phyloP scores from a whole-genome alignment of 495 filamentous ascomycete species.

The Daldinia concentrica region DNA sequence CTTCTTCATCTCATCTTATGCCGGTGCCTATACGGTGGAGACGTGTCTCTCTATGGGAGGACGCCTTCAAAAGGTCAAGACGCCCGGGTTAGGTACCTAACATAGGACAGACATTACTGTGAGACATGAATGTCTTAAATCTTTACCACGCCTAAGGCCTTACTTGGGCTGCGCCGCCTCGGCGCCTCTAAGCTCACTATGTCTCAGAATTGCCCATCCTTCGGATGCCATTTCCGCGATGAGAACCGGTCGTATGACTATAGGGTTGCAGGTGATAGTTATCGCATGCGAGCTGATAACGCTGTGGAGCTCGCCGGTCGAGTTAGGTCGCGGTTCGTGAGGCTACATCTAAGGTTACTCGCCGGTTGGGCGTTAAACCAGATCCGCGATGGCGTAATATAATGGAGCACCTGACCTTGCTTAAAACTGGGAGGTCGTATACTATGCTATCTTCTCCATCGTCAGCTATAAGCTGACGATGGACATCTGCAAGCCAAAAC shows the following conservation, averaged over 20 bases:
- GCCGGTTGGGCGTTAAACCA: slow-evolving; percentile 20
- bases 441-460: not conserved
- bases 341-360: slow-evolving; percentile 27
- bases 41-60: slow-evolving; percentile 11
- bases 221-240: slow-evolving; percentile 20
- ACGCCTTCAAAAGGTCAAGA: not conserved
- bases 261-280: slow-evolving; percentile 25
- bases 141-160: not conserved
- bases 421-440: slow-evolving; percentile 31
- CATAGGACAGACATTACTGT: slow-evolving; percentile 9
- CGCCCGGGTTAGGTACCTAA: slow-evolving; percentile 5
- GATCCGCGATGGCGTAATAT: slow-evolving; percentile 36
- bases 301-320: slow-evolving; percentile 32
- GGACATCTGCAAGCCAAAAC: slow-evolving; percentile 26
- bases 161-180: slow-evolving; percentile 29
- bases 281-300: slow-evolving; percentile 7
- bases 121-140: slow-evolving; percentile 13
- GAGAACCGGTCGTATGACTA: slow-evolving; percentile 31
- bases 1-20: not conserved
- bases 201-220: slow-evolving; percentile 36
- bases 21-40: not conserved
- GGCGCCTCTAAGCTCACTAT: slow-evolving; percentile 26
- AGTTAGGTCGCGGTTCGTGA: slow-evolving; percentile 42
- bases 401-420: slow-evolving; percentile 26
- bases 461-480: slow-evolving; percentile 23